Conservation (phyloP, 2,329 filamentous ascomycete genomes). For the Fusarium sp. region DNA sequence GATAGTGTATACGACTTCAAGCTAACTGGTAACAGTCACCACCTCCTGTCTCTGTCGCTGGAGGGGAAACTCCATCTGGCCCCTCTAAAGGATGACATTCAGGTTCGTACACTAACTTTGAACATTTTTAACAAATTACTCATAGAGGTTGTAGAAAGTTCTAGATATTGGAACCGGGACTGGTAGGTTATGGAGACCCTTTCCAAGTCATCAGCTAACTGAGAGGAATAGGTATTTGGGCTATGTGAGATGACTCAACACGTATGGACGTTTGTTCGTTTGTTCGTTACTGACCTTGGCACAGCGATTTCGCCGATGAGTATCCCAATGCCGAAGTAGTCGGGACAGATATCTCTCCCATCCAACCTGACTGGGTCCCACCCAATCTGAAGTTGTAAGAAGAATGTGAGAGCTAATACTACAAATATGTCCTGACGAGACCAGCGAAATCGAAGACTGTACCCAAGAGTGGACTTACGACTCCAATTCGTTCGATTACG, state of each 20-base stretch:
- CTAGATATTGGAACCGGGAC: slow-evolving; percentile 67
- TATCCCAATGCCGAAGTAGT: slow-evolving; percentile 57
- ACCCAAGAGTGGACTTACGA: slow-evolving; percentile 46
- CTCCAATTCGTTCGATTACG: slow-evolving; percentile 62
- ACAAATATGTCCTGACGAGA: rapidly evolving
- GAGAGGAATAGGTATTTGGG: slow-evolving; percentile 53
- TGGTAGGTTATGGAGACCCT: slow-evolving; percentile 45
- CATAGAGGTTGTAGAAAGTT: slow-evolving; percentile 1
- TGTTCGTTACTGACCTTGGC: rapidly evolving
- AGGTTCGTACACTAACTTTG: slow-evolving; percentile 4
- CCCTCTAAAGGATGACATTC: slow-evolving; percentile 38
- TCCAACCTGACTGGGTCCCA: slow-evolving; percentile 64
- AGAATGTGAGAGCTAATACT: rapidly evolving
- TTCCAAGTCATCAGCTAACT: rapidly evolving
- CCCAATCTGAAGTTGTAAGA: slow-evolving; percentile 55
- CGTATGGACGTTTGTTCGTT: rapidly evolving
- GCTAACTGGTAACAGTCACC: not conserved
- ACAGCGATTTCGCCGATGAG: slow-evolving; percentile 59
- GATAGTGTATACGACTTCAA: rapidly evolving
- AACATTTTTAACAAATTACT: not conserved
- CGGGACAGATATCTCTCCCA: slow-evolving; percentile 67
- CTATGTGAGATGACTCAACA: slow-evolving; percentile 45
- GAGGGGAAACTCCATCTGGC: slow-evolving; percentile 21
- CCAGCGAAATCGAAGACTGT: slow-evolving; percentile 45
- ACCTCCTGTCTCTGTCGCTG: slow-evolving; percentile 21